phyloP scores from a whole-genome alignment of 2,329 filamentous ascomycete species.

The Capronia coronata region DNA sequence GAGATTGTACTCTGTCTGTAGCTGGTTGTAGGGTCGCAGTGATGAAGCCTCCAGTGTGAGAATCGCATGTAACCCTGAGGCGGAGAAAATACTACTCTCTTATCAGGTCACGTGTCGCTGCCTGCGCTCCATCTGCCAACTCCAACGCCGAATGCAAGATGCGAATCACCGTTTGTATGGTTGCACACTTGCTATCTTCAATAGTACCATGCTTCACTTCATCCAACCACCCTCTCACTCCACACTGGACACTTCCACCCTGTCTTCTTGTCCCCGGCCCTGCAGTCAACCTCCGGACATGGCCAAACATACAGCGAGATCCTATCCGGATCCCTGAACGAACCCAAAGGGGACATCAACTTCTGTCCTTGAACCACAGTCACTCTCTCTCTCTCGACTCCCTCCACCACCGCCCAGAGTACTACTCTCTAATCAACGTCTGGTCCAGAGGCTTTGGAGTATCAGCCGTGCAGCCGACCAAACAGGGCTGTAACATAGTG shows the following conservation, averaged over 20 bases:
- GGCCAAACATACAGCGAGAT: conserved; percentile 1
- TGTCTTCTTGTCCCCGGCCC: background rate
- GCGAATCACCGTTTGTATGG: too few species aligned
- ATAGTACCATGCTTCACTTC: background rate
- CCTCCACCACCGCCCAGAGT: background rate
- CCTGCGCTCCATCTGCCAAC: conserved; percentile 2
- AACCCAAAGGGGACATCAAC: background rate
- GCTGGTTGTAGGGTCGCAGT: conserved; percentile 11
- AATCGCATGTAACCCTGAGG: conserved; percentile 20
- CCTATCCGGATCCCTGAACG: background rate
- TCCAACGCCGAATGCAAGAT: too few species aligned
- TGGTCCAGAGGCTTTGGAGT: background rate
- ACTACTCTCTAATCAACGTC: conserved; percentile 1
- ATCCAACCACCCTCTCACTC: background rate
- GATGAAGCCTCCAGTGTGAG: background rate
- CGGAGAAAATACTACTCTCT: conserved; percentile 18
- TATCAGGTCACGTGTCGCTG: conserved; percentile 17
- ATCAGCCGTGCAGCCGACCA: background rate
- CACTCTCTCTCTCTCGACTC: background rate
- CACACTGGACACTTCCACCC: background rate
- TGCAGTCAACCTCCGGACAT: background rate
- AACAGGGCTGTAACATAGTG: background rate
- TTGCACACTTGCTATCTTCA: background rate
- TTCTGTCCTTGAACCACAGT: background rate
- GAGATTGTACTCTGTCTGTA: background rate